These are phyloP conservation scores for Aristolochia californica DNA, from an alignment of 164 flowering plant species.

Conservation along the genomic window DNA sequence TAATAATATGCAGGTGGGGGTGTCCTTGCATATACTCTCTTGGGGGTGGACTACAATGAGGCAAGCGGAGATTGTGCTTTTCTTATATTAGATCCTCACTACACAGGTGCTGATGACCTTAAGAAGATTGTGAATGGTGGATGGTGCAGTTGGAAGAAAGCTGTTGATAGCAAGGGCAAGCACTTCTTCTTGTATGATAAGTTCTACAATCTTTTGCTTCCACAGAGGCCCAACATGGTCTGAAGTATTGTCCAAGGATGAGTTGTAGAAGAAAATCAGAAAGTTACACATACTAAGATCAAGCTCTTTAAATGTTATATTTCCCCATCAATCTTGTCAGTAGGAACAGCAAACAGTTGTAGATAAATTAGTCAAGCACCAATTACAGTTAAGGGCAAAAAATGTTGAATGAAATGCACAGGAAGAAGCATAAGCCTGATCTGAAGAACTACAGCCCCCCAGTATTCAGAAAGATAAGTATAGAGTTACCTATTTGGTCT, in stretches of 20 bases:
- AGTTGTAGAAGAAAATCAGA: background rate
- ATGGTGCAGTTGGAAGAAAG: conserved; percentile 98
- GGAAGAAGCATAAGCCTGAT: too few species aligned
- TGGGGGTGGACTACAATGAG: conserved; percentile 89
- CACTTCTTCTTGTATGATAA: conserved; percentile 83
- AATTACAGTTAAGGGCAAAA: too few species aligned
- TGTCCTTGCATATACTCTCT: conserved; percentile 85
- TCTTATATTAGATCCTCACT: conserved; percentile 91
- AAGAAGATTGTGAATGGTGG: conserved; percentile 82
- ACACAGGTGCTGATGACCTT: conserved; percentile 71
- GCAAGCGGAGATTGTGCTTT: conserved; percentile 89
- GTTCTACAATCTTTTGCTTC: conserved; percentile 85
- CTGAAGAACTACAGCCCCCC: too few species aligned
- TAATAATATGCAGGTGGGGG: conserved; percentile 69
- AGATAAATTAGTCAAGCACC: too few species aligned
- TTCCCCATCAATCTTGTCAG: too few species aligned
- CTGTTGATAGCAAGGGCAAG: conserved; percentile 82
- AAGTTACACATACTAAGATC: background rate
- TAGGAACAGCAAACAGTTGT: too few species aligned
- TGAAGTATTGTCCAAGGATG: conserved; percentile 10
- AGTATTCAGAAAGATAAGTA: too few species aligned
- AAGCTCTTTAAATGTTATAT: too few species aligned
- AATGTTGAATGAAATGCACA: too few species aligned
- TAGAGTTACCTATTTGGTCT: too few species aligned
- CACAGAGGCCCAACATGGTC: conserved; percentile 88